Conservation (phyloP, 2,329 filamentous ascomycete species). For the Xylaria arbuscula region DNA sequence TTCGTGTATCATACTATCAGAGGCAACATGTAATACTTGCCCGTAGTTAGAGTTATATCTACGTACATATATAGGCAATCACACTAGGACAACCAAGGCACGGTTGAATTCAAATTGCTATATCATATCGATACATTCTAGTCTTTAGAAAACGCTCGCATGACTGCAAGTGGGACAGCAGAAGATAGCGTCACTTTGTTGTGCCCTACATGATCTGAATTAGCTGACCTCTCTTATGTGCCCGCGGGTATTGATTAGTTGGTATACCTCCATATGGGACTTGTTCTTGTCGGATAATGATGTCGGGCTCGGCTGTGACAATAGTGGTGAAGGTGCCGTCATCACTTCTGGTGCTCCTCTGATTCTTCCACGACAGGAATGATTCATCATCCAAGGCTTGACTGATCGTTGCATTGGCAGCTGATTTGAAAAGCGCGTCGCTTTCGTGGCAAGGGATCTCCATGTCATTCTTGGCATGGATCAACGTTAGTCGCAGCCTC, state of each 20-base stretch:
- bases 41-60: not conserved
- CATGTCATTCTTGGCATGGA: slow-evolving; percentile 83
- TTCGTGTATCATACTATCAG: too few species aligned
- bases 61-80: not conserved
- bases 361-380: slow-evolving; percentile 59
- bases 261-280: slow-evolving; percentile 66
- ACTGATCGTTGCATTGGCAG: slow-evolving; percentile 63
- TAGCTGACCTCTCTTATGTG: slow-evolving; percentile 1
- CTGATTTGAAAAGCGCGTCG: slow-evolving; percentile 70
- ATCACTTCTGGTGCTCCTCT: slow-evolving; percentile 57
- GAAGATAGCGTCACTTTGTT: slow-evolving; percentile 75
- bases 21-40: too few species aligned
- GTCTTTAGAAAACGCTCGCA: slow-evolving; percentile 68
- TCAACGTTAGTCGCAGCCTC: slow-evolving; percentile 72
- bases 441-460: slow-evolving; percentile 84
- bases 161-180: slow-evolving; percentile 71
- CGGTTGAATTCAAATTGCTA: not conserved
- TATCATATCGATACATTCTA: slow-evolving; percentile 17
- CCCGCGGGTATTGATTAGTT: not conserved
- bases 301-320: slow-evolving; percentile 58
- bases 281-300: slow-evolving; percentile 65
- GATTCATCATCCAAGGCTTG: slow-evolving; percentile 52
- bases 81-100: not conserved
- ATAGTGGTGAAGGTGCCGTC: slow-evolving; percentile 61
- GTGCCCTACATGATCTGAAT: slow-evolving; percentile 63